These are phyloP conservation scores for Wickerhamomyces rabaulensis DNA, from an alignment of 805 yeast species.

Conservation along the genomic window DNA sequence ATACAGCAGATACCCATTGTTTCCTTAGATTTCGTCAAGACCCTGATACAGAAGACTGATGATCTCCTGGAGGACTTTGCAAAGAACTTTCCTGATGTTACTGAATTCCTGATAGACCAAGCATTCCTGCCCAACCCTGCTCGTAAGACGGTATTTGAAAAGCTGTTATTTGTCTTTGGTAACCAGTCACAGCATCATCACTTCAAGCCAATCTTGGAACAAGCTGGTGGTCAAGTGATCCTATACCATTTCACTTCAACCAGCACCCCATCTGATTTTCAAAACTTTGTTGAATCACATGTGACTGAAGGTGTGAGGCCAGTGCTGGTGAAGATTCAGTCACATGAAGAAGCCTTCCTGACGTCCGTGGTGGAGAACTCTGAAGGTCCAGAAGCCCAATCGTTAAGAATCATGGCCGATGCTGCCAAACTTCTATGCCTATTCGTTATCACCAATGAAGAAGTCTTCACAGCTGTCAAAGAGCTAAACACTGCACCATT, in stretches of 20 bases:
- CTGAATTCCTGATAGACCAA: slow-evolving; percentile 19
- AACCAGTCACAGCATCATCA: slow-evolving; percentile 6
- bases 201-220: not conserved
- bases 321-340: slow-evolving; percentile 15
- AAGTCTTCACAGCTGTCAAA: slow-evolving; percentile 23
- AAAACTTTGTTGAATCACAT: not conserved
- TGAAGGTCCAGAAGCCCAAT: not conserved
- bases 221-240: not conserved
- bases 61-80: slow-evolving; percentile 16
- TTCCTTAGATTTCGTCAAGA: slow-evolving; percentile 17
- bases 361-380: not conserved
- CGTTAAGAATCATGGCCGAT: slow-evolving; percentile 9
- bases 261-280: not conserved
- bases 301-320: not conserved
- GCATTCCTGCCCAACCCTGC: slow-evolving; percentile 17
- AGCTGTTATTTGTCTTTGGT: slow-evolving; percentile 21
- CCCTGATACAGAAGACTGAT: slow-evolving; percentile 12
- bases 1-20: slow-evolving; percentile 27
- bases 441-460: slow-evolving; percentile 21
- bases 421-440: slow-evolving; percentile 16
- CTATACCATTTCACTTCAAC: not conserved
- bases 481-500: slow-evolving; percentile 11
- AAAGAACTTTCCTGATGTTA: slow-evolving; percentile 20
- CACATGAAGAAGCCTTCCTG: not conserved
- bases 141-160: slow-evolving; percentile 21